Evolutionary conservation across 257 asterid species (phyloP).

Genomic region (Eustoma russellianum): DNA sequence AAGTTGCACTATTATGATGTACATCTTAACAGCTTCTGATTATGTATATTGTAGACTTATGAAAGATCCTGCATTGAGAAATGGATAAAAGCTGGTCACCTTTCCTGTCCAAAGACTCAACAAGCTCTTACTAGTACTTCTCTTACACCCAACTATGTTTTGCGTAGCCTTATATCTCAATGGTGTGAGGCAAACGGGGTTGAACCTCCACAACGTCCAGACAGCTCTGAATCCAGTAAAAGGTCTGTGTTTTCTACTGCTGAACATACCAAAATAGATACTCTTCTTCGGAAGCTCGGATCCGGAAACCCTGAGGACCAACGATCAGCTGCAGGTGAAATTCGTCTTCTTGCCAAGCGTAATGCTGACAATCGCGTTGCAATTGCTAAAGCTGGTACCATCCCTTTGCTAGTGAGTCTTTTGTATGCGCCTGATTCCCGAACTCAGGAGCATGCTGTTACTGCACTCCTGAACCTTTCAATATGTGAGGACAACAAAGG

Average conservation of each 20-base stretch:
- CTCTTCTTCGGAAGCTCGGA: slow-evolving; percentile 68
- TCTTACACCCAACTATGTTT: slow-evolving; percentile 88
- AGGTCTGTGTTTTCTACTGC: slow-evolving; percentile 57
- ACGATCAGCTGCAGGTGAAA: slow-evolving; percentile 81
- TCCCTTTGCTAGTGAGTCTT: slow-evolving; percentile 71
- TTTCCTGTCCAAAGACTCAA: slow-evolving; percentile 92
- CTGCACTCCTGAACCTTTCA: slow-evolving; percentile 93
- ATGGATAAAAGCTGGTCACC: slow-evolving; percentile 87
- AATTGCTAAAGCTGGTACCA: slow-evolving; percentile 96
- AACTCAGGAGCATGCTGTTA: slow-evolving; percentile 89
- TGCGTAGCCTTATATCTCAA: slow-evolving; percentile 88
- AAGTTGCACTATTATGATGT: not conserved
- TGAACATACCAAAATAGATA: slow-evolving; percentile 54
- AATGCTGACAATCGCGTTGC: slow-evolving; percentile 92
- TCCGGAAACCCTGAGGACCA: slow-evolving; percentile 76
- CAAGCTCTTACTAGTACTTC: slow-evolving; percentile 60
- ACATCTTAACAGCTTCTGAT: not conserved
- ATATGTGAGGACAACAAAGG: slow-evolving; percentile 87
- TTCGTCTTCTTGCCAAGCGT: slow-evolving; percentile 94
- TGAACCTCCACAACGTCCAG: slow-evolving; percentile 75
- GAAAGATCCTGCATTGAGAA: slow-evolving; percentile 83
- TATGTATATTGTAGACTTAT: slow-evolving; percentile 50
- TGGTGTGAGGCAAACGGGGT: slow-evolving; percentile 95
- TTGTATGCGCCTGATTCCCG: slow-evolving; percentile 76
- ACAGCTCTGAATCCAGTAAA: slow-evolving; percentile 35